These are phyloP conservation scores for Cyclotella cryptica DNA, from an alignment of 108 stramenopile species.

Conservation along the genomic window DNA sequence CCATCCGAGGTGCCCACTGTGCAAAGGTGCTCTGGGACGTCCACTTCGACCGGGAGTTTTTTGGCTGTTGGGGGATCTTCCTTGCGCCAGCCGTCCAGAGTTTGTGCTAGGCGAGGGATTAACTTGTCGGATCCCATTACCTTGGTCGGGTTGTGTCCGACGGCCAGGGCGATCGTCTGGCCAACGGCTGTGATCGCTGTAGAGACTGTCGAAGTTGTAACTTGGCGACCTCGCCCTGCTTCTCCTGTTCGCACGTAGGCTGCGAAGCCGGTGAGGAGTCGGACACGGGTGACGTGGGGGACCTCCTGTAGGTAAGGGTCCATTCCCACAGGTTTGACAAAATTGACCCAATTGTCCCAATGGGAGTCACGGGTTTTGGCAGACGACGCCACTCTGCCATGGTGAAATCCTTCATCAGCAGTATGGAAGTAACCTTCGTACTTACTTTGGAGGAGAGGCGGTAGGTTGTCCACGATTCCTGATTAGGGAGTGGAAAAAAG, in stretches of 20 bases:
- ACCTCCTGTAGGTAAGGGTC: conserved; percentile 21
- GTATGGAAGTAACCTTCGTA: conserved; percentile 1
- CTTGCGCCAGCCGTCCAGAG: too few species aligned
- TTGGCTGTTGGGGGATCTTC: too few species aligned
- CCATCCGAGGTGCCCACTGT: too few species aligned
- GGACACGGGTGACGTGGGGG: background rate
- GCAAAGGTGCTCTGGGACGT: too few species aligned
- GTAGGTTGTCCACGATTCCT: conserved; percentile 14
- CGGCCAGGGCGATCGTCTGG: conserved; percentile 8
- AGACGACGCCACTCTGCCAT: conserved; percentile 22
- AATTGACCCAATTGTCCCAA: conserved; percentile 2
- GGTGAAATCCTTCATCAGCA: conserved; percentile 7
- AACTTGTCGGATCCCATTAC: background rate
- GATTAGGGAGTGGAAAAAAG: conserved; percentile 3
- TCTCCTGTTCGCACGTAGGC: background rate
- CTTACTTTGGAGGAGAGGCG: background rate
- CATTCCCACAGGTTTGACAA: conserved; percentile 17
- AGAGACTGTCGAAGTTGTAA: conserved; percentile 1
- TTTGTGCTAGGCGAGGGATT: too few species aligned
- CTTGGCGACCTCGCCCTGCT: background rate
- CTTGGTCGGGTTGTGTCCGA: background rate
- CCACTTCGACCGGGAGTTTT: too few species aligned
- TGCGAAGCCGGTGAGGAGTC: conserved; percentile 11
- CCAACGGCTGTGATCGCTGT: conserved; percentile 16
- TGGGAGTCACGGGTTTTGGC: background rate